These are phyloP conservation scores for Chenopodium formosanum DNA, from an alignment of 148 eudicot genomes.

Conservation along the genomic window DNA sequence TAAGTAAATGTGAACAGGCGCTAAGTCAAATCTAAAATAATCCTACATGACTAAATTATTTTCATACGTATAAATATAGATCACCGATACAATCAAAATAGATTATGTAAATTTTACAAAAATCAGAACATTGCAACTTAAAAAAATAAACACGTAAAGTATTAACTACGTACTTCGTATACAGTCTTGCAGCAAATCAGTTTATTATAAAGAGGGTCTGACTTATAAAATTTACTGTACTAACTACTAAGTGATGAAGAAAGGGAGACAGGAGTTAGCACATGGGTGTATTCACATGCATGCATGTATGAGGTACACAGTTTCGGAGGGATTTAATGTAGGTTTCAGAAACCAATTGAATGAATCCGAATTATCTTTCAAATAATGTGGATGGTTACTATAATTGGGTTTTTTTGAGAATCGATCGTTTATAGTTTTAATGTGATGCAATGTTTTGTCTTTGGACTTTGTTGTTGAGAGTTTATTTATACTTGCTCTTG, in stretches of 20 bases:
- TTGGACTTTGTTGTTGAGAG: neutral
- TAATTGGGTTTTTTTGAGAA: constrained; percentile 6
- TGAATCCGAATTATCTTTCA: neutral
- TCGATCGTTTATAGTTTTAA: neutral
- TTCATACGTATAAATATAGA: too few relatives aligned
- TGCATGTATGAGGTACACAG: neutral
- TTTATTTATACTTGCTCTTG: neutral
- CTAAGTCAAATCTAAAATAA: too few relatives aligned
- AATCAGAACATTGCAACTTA: too few relatives aligned
- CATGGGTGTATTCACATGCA: constrained; percentile 8
- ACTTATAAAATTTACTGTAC: neutral
- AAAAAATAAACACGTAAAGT: too few relatives aligned
- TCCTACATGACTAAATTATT: too few relatives aligned
- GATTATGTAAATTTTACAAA: too few relatives aligned
- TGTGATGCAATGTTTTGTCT: neutral
- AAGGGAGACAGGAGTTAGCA: constrained; percentile 3
- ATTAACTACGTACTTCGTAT: too few relatives aligned
- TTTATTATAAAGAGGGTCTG: neutral
- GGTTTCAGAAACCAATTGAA: neutral
- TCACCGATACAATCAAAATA: too few relatives aligned
- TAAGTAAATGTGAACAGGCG: too few relatives aligned
- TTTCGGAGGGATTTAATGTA: constrained; percentile 7
- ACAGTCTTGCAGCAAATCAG: neutral
- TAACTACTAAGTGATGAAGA: neutral
- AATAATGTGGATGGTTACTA: constrained; percentile 15